phyloP scores from a whole-genome alignment of 768 basidiomycete species.

The Mycena rebaudengoi region DNA sequence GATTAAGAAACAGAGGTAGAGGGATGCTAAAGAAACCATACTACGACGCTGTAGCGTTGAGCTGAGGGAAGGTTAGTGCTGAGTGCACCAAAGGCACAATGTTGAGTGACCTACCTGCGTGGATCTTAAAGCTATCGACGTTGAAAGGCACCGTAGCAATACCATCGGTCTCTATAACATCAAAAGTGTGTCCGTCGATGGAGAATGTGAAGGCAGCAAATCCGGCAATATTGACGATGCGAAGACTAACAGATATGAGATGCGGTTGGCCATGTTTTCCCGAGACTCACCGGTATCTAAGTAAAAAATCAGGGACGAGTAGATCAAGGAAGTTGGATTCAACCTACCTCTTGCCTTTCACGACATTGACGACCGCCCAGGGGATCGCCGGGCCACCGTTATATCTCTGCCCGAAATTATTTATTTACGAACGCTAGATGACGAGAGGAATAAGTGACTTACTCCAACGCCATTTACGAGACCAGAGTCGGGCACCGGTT shows the following conservation, averaged over 20 bases:
- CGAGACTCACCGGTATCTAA: slow-evolving; percentile 17
- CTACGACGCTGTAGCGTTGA: slow-evolving; percentile 18
- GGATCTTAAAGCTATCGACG: slow-evolving; percentile 36
- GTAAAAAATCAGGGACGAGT: background rate
- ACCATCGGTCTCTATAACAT: slow-evolving; percentile 47
- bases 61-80: slow-evolving; percentile 5
- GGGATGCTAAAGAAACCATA: background rate
- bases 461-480: slow-evolving; percentile 16
- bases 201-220: slow-evolving; percentile 35
- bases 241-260: slow-evolving; percentile 47
- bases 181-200: slow-evolving; percentile 37
- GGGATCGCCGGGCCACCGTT: slow-evolving; percentile 43
- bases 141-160: slow-evolving; percentile 31
- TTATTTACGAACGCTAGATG: slow-evolving; percentile 41
- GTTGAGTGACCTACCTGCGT: slow-evolving; percentile 35
- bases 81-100: slow-evolving; percentile 11
- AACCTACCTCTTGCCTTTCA: slow-evolving; percentile 34
- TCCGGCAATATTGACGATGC: slow-evolving; percentile 48
- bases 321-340: background rate
- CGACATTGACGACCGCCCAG: slow-evolving; percentile 46
- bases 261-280: background rate
- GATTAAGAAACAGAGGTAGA: background rate
- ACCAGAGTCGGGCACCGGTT: slow-evolving; percentile 26
- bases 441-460: background rate
- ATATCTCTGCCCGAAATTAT: slow-evolving; percentile 45